Percentiles rank a stretch among this genome's conserved stretches.
These are phyloP conservation scores for Xerocomellus amylosporus DNA, from an alignment of 768 basidiomycete species.

Conservation along the genomic window DNA sequence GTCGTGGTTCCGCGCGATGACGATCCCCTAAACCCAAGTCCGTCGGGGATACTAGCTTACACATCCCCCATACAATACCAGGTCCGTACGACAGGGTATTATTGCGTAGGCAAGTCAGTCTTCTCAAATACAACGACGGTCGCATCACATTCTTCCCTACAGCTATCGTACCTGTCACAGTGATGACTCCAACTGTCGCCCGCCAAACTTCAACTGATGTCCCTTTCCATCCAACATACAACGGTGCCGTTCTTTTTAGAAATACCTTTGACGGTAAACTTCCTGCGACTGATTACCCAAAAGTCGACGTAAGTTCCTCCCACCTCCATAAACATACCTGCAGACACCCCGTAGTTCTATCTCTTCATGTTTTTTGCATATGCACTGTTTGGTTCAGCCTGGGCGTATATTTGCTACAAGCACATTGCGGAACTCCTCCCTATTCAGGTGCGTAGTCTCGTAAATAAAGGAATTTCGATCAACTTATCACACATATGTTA, in stretches of 20 bases:
- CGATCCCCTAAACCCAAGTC: constrained; percentile 45
- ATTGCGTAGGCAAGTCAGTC: constrained; percentile 83
- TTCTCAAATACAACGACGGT: not conserved
- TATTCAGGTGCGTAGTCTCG: constrained; percentile 61
- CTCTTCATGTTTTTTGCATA: constrained; percentile 83
- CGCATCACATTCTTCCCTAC: constrained; percentile 3
- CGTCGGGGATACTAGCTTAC: constrained; percentile 53
- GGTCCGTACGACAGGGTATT: constrained; percentile 88
- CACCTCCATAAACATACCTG: not conserved
- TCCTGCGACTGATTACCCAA: constrained; percentile 93
- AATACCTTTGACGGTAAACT: constrained; percentile 88
- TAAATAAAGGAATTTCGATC: not conserved
- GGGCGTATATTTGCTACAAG: constrained; percentile 83
- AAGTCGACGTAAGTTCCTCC: constrained; percentile 73
- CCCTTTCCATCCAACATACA: constrained; percentile 72
- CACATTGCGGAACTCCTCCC: constrained; percentile 83
- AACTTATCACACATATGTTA: not conserved
- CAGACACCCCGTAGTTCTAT: constrained; percentile 64
- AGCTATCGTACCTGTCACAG: constrained; percentile 89
- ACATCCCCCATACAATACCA: constrained; percentile 74
- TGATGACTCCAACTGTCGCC: constrained; percentile 42
- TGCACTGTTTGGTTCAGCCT: constrained; percentile 57
- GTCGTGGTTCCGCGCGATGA: constrained; percentile 18
- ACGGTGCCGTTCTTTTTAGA: constrained; percentile 77
- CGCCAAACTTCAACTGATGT: constrained; percentile 48